Conservation (phyloP, 345 rosid species). For the Euphorbia lathyris region DNA sequence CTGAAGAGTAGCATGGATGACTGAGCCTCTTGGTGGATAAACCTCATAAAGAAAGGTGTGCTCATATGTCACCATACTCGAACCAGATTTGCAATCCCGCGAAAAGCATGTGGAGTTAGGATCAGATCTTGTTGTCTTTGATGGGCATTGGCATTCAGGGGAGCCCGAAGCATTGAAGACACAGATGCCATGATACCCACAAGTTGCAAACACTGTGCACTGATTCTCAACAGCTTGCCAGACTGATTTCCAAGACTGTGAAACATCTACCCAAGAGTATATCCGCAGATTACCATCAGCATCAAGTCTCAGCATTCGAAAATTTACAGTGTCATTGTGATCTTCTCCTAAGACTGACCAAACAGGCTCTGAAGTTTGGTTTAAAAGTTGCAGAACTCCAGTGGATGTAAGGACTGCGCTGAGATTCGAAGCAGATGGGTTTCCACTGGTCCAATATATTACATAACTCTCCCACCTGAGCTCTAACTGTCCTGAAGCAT, state of each 20-base stretch:
- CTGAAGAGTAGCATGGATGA: conserved; percentile 39
- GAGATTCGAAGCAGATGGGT: conserved; percentile 35
- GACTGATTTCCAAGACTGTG: conserved; percentile 58
- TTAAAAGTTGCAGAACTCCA: conserved; percentile 56
- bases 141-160: conserved; percentile 55
- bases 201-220: conserved; percentile 77
- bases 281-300: conserved; percentile 75
- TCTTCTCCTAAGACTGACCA: conserved; percentile 71
- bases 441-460: conserved; percentile 52
- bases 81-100: conserved; percentile 40
- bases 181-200: conserved; percentile 63
- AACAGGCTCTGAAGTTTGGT: conserved; percentile 35
- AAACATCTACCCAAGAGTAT: conserved; percentile 60
- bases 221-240: conserved; percentile 95
- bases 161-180: conserved; percentile 46
- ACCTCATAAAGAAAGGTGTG: conserved; percentile 57
- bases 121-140: conserved; percentile 19
- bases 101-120: conserved; percentile 46
- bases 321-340: conserved; percentile 56
- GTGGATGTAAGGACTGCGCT: conserved; percentile 55
- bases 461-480: conserved; percentile 67
- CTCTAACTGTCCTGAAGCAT: conserved; percentile 49
- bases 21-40: conserved; percentile 58
- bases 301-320: conserved; percentile 69
- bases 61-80: conserved; percentile 40